Percentiles rank a stretch among this genome's conserved stretches.
phyloP scores from a whole-genome alignment of 2,329 filamentous ascomycete species.

The Aureobasidium uvarum region DNA sequence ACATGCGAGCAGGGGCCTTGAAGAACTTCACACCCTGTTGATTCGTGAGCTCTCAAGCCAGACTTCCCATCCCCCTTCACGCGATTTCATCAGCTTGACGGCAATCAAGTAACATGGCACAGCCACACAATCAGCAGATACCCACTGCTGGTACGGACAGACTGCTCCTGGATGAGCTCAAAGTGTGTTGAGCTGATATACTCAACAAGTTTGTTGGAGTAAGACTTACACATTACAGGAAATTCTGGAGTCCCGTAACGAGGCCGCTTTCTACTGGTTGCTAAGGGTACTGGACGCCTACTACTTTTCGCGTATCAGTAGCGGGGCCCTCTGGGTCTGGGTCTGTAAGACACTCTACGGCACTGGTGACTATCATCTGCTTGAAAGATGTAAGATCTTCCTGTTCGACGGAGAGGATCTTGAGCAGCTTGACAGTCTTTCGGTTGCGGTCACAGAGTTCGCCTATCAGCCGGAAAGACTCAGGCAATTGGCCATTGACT shows the following conservation, averaged over 20 bases:
- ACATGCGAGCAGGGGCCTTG: not conserved
- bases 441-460: not conserved
- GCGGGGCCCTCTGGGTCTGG: not conserved
- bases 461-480: not conserved
- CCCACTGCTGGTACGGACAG: not conserved
- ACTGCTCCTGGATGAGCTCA: not conserved
- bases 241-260: no score
- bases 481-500: not conserved
- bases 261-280: not conserved
- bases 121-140: not conserved
- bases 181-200: not conserved
- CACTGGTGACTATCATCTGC: not conserved
- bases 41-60: not conserved
- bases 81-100: not conserved
- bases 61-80: not conserved
- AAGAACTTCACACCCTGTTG: not conserved
- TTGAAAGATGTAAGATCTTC: not conserved
- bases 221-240: not conserved
- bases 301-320: not conserved
- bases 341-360: not conserved
- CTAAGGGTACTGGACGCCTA: not conserved
- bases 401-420: not conserved
- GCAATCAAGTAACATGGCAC: not conserved
- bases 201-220: not conserved
- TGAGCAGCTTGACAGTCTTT: not conserved